Evolutionary conservation across 306 rosid species (phyloP), one percentile per base, ranked within the genome.

Genomic region (Ceratonia siliqua): DNA sequence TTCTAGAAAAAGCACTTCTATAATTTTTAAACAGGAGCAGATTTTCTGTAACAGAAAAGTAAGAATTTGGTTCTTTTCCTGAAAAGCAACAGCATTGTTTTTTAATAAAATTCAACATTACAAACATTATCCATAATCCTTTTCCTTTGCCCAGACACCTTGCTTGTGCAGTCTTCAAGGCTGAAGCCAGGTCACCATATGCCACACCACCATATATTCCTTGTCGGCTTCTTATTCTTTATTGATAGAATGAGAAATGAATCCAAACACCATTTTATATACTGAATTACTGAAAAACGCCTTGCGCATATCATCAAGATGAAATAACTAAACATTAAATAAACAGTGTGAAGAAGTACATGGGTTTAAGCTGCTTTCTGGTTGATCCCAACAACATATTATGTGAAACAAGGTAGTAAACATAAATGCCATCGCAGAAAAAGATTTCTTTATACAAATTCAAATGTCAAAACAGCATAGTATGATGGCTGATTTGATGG

Each of bases 361-460:
- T 38, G 28, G 76, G 22, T 42, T 3, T 54, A 64, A 36, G 35
- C 43, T 50, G 56, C 10, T 50, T 38, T 22, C 30, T 52, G 22
- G 14, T 50, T 63, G 66, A 53, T 64, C 15, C 38, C 43, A 8
- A 17, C 7, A 39, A 9, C 21, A 52, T 38, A 52, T 21, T 55
- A 14, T 24, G 32, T 9, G 7, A 54, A 7, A 54, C 2, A 24
- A 22, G 10, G 33, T n/a, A 8, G 3, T 32, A 52, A 30, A 33
- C 24, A 59, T 24, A 48, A 46, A 54, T 24, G 50, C 32, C n/a
- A 5, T 24, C 36, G 27, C 64, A 72, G 15, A 68, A 33, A 43
- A 82, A 30, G 45, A 61, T 76, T 79, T 30, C 80, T 53, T 64
- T 87, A 62, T 74, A 81, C 85, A 80, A 62, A 46, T 74, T 41